Conservation (phyloP, 257 asterid species). For the Solanum rostratum region DNA sequence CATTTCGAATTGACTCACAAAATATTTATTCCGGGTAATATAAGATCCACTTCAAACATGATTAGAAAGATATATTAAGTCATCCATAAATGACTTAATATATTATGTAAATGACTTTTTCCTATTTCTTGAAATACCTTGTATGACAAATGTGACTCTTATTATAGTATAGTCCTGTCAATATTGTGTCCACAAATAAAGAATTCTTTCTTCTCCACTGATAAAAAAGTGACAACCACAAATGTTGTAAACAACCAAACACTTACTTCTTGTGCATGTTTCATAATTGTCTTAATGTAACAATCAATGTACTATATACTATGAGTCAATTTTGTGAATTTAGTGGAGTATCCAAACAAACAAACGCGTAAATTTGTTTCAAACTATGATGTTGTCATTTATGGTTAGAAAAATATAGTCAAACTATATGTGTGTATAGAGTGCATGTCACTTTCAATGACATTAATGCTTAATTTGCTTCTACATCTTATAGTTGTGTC, state of each 20-base stretch:
- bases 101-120: too few relatives aligned
- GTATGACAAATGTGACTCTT: background rate
- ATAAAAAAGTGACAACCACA: background rate
- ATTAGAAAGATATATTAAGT: too few relatives aligned
- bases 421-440: background rate
- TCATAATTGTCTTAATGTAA: background rate
- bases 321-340: background rate
- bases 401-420: background rate
- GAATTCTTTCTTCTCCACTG: background rate
- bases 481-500: background rate
- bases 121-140: background rate
- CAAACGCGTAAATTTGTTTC: background rate
- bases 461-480: background rate
- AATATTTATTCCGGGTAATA: too few relatives aligned
- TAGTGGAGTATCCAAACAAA: background rate
- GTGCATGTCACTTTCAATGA: background rate
- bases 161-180: background rate
- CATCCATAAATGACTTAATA: too few relatives aligned
- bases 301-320: background rate
- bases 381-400: background rate
- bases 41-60: too few relatives aligned
- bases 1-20: too few relatives aligned
- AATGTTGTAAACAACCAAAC: background rate
- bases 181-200: background rate
- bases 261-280: background rate